Base-by-base conservation (phyloP, 2,329 filamentous ascomycete species). In the Trichoderma hamatum region DNA sequence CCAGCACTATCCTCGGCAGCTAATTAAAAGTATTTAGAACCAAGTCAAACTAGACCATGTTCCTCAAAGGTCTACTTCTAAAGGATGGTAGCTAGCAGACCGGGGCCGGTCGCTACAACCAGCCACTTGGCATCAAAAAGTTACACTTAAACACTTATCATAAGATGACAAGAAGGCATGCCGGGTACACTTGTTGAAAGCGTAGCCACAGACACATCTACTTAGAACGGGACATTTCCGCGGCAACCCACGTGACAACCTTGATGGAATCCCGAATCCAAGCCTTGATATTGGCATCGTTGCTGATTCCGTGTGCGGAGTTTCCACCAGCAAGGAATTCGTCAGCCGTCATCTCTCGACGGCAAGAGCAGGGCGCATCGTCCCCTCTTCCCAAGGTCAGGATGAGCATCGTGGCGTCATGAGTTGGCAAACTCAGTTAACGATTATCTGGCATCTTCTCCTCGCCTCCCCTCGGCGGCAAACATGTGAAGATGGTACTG, bases 331-430 rank as follows among this genome's bases (percentile, higher is more conserved):
- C 10, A 24, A 24, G 46, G n/a, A 13, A 24, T 49, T 5, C 21
- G n/a, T 49, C 46, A 49, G 46, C n/a, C 46, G 11, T 24, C 46
- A 21, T 9, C 46, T 49, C 21, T 49, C 46, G 3, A 49, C 7
- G 19, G 7, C n/a, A 7, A 4, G 7, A 9, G 43, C 43, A 62
- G 9, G 36, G 36, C 58, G 14, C 19, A 10, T 24, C 2, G 16
- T 30, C 39, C 39, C 39, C 39, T 43, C 39, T n/a, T n/a, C 39
- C 3, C 1, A 30, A 11, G 7, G 21, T 32, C n/a, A 49, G 3
- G 59, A 19, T 46, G 39, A 21, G 39, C 43, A 32, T 34, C 59
- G 32, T 62, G 32, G 43, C 59, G 59, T 62, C 59, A 62, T 51
- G 14, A 16, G 21, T 62, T 14, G 43, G 43, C 32, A 62, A 32